Percentiles rank a stretch among this genome's conserved stretches.
phyloP scores from a whole-genome alignment of 139 green algal species.

The Limnomonas spitsbergensis region DNA sequence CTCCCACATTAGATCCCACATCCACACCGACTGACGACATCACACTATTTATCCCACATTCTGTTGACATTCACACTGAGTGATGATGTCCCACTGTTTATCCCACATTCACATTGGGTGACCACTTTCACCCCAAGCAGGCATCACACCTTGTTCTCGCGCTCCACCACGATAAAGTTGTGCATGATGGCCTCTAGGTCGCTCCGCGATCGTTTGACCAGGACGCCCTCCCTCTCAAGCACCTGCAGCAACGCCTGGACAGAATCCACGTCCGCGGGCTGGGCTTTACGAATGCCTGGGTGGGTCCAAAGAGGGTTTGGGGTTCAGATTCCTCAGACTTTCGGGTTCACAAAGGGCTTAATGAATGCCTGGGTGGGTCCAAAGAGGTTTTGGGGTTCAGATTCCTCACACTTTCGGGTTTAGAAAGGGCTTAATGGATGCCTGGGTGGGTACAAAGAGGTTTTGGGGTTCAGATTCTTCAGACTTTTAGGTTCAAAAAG shows the following conservation, averaged over 20 bases:
- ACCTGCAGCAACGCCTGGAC: constrained; percentile 61
- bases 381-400: background rate
- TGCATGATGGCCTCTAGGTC: constrained; percentile 43
- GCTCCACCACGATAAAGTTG: constrained; percentile 68
- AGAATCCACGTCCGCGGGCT: constrained; percentile 50
- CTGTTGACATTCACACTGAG: too few relatives aligned
- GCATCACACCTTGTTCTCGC: constrained; percentile 60
- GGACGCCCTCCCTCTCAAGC: constrained; percentile 57
- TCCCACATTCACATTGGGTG: too few relatives aligned
- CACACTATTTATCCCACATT: too few relatives aligned
- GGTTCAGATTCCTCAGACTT: background rate
- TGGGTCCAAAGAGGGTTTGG: background rate
- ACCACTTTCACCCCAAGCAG: too few relatives aligned
- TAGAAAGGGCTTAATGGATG: constrained; percentile 67
- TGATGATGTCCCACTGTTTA: too few relatives aligned
- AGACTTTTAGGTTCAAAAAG: constrained; percentile 56
- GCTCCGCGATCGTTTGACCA: constrained; percentile 50
- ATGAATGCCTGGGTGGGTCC: constrained; percentile 69
- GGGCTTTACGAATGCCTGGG: constrained; percentile 74
- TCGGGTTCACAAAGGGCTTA: constrained; percentile 43
- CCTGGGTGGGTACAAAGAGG: constrained; percentile 54
- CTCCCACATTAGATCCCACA: too few relatives aligned
- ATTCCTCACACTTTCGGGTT: constrained; percentile 51
- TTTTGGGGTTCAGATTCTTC: constrained; percentile 25
- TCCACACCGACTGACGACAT: too few relatives aligned